Base-by-base conservation (phyloP, 139 green algal genomes). In the Chlorella sp. region DNA sequence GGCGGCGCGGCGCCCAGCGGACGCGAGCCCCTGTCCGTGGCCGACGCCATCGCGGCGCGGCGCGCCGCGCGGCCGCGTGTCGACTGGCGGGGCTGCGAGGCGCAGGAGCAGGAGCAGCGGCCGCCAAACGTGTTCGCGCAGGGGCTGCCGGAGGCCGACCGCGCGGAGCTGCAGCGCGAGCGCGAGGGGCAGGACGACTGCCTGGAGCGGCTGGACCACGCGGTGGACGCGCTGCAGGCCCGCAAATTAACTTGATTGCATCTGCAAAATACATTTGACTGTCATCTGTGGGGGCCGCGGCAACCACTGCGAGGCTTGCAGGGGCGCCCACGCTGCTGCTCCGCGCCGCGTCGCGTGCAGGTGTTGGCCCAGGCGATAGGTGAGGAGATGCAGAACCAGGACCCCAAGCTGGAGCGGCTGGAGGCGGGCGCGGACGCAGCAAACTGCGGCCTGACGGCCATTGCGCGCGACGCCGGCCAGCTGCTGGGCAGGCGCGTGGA, bases 321-420 rank as follows among this genome's bases (percentile, higher is more conserved):
- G 14, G 31, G 42, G 35, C 59, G 12, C 40, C 40, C 23, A 29
- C 41, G 15, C 8, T 56, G 27, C 31, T 33, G n/a, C 56, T 42
- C 14, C 31, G 1, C 58, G 41, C 58, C 27, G 11, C 11, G 31
- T 5, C 31, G 14, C 12, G 14, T 7, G 25, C 58, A n/a, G 8
- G 33, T 33, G 14, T 27, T 15, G 0, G 14, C 27, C 31, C 68
- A 75, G 68, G 60, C 72, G 3, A 78, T 82, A 67, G 58, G 71
- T 3, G 36, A 58, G 5, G 76, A 82, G 67, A 60, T 82, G 27
- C 53, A 45, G 17, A 48, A 73, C 41, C 76, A 82, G 36, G 40
- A 3, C 2, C 65, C 64, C 6, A 42, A 77, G 38, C 12, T 82
- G 27, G 66, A 77, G 0, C 38, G 15, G 7, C 69, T 82, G 60